Evolutionary conservation across 306 rosid genomes (phyloP).

Genomic region (Lotus japonicus): DNA sequence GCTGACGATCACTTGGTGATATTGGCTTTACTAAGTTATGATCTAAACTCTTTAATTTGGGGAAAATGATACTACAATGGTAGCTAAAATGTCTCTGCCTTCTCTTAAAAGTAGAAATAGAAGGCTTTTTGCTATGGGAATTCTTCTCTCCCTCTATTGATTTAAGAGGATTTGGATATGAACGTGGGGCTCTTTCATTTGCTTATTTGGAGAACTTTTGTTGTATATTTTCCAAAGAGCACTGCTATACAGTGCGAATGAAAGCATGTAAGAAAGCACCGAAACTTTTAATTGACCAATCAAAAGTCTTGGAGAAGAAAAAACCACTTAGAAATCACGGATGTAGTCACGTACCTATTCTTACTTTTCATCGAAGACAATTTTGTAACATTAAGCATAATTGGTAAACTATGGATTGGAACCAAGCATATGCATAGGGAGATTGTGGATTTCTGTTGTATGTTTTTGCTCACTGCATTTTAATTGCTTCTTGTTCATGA

Average conservation of each 20-base stretch:
- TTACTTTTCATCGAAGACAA: no score
- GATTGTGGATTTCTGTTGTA: neutral
- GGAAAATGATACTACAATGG: neutral
- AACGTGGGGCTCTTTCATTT: neutral
- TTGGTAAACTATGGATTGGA: conserved; percentile 3
- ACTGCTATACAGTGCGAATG: no score
- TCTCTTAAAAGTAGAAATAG: neutral
- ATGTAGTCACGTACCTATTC: no score
- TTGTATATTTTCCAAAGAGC: conserved; percentile 1
- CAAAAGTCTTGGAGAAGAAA: no score
- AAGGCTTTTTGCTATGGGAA: no score
- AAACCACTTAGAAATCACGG: no score
- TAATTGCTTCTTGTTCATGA: conserved; percentile 12
- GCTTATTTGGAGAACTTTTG: conserved; percentile 5
- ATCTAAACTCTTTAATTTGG: neutral
- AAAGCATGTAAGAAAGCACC: no score
- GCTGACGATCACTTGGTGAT: neutral
- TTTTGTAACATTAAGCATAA: no score
- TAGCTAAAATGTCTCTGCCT: neutral
- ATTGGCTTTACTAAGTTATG: neutral
- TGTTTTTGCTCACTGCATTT: conserved; percentile 10
- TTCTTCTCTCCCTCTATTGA: conserved; percentile 1
- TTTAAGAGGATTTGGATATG: neutral
- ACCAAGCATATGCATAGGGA: neutral
- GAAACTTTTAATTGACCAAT: no score